Evolutionary conservation across 192 early-diverging fungal species (phyloP).

Genomic region (Coemansia sp.): DNA sequence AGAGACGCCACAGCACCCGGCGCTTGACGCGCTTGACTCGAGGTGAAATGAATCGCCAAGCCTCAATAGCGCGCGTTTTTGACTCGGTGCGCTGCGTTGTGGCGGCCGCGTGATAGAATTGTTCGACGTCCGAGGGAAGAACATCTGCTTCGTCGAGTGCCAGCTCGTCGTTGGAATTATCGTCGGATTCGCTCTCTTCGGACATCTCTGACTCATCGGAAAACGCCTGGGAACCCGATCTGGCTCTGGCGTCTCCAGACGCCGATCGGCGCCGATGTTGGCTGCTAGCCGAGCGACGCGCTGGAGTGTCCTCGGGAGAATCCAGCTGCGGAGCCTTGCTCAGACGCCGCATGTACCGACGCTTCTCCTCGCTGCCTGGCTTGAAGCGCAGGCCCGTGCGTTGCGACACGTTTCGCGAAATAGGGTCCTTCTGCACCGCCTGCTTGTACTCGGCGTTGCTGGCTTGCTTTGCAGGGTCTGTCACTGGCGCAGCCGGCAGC

Average conservation of each 20-base stretch:
- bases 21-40: conserved; percentile 52
- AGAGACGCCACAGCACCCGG: conserved; percentile 50
- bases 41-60: conserved; percentile 49
- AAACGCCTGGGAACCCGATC: neutral
- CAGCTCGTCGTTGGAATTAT: conserved; percentile 6
- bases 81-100: conserved; percentile 24
- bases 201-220: conserved; percentile 10
- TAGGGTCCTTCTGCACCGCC: conserved; percentile 35
- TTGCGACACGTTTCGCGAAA: conserved; percentile 49
- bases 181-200: conserved; percentile 4
- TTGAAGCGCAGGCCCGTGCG: conserved; percentile 45
- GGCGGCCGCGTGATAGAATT: conserved; percentile 21
- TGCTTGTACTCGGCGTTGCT: conserved; percentile 39
- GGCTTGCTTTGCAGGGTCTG: conserved; percentile 15
- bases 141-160: neutral
- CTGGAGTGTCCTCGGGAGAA: neutral
- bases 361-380: conserved; percentile 48
- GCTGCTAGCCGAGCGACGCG: conserved; percentile 11
- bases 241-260: neutral
- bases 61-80: conserved; percentile 30
- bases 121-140: conserved; percentile 1
- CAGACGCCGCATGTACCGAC: conserved; percentile 43
- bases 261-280: neutral
- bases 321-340: conserved; percentile 53
- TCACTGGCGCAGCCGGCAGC: conserved; percentile 14